Conservation (phyloP, 257 asterid genomes). For the Gynochthodes officinalis region DNA sequence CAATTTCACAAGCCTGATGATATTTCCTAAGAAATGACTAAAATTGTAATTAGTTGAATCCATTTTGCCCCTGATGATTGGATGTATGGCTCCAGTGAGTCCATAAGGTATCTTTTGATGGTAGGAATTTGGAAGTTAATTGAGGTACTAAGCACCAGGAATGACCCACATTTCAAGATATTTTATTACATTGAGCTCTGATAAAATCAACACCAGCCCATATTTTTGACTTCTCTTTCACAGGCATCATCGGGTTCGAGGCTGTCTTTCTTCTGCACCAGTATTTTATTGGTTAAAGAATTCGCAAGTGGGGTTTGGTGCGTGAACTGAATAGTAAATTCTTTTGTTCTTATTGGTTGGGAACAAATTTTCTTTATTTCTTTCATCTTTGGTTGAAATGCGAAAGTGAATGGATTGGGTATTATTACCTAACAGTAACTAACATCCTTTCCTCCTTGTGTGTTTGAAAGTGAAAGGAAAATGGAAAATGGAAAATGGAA, state of each 20-base stretch:
- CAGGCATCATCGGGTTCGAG: neutral
- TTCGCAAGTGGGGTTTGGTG: neutral
- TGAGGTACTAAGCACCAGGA: neutral
- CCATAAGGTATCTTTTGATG: constrained; percentile 20
- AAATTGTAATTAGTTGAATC: constrained; percentile 14
- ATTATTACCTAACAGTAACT: neutral
- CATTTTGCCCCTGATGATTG: constrained; percentile 19
- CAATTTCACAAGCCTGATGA: constrained; percentile 13
- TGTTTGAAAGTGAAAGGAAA: too few species aligned
- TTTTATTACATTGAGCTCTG: neutral
- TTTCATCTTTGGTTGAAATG: neutral
- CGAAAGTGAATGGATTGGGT: neutral
- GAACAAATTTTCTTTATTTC: neutral
- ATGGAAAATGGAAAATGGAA: too few species aligned
- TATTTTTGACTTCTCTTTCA: constrained; percentile 15
- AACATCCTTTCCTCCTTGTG: too few species aligned
- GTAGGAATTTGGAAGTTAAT: constrained; percentile 3
- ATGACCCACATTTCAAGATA: constrained; percentile 13
- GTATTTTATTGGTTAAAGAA: neutral
- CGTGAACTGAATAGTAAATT: neutral
- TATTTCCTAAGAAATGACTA: constrained; percentile 23
- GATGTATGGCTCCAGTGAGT: constrained; percentile 18
- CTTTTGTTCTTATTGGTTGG: neutral
- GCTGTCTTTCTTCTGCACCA: neutral
- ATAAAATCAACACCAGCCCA: constrained; percentile 14